Percentiles rank a stretch among this genome's conserved stretches.
These are phyloP conservation scores for Melampsora larici-populina DNA, from an alignment of 1,284 basidiomycete genomes.

Conservation along the genomic window DNA sequence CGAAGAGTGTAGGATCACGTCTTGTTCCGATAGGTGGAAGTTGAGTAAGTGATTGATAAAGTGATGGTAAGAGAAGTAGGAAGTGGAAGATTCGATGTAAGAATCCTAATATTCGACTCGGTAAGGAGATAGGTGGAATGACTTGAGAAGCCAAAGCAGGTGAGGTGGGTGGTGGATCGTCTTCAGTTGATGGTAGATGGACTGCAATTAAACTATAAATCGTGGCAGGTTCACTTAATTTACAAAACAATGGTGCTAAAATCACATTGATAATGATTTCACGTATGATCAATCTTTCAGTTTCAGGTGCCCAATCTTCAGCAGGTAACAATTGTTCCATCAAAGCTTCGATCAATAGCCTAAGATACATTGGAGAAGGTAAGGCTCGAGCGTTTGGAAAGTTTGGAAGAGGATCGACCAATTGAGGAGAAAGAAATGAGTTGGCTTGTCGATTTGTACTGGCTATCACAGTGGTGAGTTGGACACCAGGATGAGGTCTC, in stretches of 20 bases:
- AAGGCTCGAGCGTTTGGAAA: not conserved
- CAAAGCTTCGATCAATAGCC: constrained; percentile 69
- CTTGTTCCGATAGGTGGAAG: constrained; percentile 24
- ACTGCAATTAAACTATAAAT: constrained; percentile 66
- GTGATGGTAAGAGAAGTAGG: constrained; percentile 44
- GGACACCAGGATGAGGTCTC: constrained; percentile 12
- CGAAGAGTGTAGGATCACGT: constrained; percentile 52
- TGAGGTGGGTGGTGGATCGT: not conserved
- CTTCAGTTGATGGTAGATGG: constrained; percentile 44
- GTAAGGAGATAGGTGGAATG: constrained; percentile 48
- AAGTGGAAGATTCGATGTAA: constrained; percentile 23
- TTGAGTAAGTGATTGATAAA: constrained; percentile 34
- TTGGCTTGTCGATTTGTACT: not conserved
- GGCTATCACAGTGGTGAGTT: not conserved
- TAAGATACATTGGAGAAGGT: constrained; percentile 70
- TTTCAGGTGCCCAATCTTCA: constrained; percentile 67
- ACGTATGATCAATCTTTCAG: constrained; percentile 69
- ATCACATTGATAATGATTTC: constrained; percentile 72
- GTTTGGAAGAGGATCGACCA: not conserved
- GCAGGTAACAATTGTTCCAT: constrained; percentile 65
- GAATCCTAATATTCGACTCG: constrained; percentile 31
- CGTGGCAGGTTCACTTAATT: constrained; percentile 75
- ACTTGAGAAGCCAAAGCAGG: constrained; percentile 23
- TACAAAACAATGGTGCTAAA: constrained; percentile 64
- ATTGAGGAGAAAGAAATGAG: not conserved